A percentile compares a stretch with the other conserved stretches of the same genome.
Evolutionary conservation across 768 basidiomycete genomes (phyloP).

Genomic region (Rhodotorula paludigena): DNA sequence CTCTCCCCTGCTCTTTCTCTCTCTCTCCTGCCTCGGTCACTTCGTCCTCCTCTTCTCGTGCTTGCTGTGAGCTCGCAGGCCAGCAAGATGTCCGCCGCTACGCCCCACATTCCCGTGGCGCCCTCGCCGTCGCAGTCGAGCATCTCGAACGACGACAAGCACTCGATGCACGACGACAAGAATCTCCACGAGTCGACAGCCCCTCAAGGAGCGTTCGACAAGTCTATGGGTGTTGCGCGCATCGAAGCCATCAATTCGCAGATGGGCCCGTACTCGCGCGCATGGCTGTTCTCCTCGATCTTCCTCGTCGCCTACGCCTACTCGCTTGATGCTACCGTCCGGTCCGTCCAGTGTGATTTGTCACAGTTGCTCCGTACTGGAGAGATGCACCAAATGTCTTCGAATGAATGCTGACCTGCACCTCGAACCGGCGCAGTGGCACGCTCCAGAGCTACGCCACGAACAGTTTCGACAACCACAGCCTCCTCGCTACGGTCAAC

Average conservation of each 20-base stretch:
- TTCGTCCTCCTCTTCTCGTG: neutral
- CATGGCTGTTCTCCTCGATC: neutral
- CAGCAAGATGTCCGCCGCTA: too few relatives aligned
- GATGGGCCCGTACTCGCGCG: neutral
- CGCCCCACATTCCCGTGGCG: too few relatives aligned
- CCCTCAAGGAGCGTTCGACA: neutral
- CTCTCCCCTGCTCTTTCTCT: neutral
- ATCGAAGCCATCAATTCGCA: neutral
- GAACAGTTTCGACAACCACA: conserved; percentile 30
- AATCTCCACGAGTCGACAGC: neutral
- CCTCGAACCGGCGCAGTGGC: too few relatives aligned
- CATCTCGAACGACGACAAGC: too few relatives aligned
- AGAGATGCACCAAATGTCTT: too few relatives aligned
- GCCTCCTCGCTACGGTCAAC: conserved; percentile 44
- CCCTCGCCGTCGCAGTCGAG: too few relatives aligned
- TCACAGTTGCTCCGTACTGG: too few relatives aligned
- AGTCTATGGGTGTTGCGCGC: neutral
- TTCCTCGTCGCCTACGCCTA: conserved; percentile 44
- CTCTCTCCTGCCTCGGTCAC: rapidly evolving
- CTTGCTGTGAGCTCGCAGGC: neutral
- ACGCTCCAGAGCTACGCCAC: conserved; percentile 41
- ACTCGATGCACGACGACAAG: neutral
- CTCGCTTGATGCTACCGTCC: conserved; percentile 27
- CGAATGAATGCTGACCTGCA: too few relatives aligned
- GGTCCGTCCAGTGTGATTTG: too few relatives aligned